Percentiles rank a stretch among this genome's conserved stretches.
Evolutionary conservation across 139 green algal genomes (phyloP).

Genomic region (Choricystis sp.): DNA sequence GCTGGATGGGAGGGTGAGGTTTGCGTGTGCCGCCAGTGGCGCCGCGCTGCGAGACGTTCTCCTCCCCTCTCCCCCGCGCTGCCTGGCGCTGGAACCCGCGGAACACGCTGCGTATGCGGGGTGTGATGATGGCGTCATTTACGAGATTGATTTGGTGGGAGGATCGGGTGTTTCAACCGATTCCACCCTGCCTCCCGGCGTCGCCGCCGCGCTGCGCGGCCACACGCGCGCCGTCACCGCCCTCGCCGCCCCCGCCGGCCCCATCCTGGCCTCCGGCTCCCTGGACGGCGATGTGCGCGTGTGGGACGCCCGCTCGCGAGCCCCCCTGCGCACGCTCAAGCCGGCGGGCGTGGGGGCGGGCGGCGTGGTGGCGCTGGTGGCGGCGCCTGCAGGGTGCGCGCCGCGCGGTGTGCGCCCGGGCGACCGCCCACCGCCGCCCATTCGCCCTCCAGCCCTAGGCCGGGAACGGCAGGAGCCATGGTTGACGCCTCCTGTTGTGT

Average conservation of each 20-base stretch:
- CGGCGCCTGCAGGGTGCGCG: too few species aligned
- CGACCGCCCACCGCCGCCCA: too few species aligned
- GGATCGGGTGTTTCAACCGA: too few species aligned
- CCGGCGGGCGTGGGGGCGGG: conserved; percentile 35
- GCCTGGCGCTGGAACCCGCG: conserved; percentile 36
- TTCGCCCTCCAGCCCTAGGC: too few species aligned
- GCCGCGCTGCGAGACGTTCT: conserved; percentile 30
- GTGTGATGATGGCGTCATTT: conserved; percentile 55
- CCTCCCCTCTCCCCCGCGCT: conserved; percentile 37
- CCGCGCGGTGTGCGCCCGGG: too few species aligned
- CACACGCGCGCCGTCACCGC: conserved; percentile 35
- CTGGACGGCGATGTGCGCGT: conserved; percentile 48
- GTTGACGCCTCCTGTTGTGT: too few species aligned
- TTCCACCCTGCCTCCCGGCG: background rate
- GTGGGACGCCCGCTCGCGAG: conserved; percentile 59
- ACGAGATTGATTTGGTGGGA: conserved; percentile 38
- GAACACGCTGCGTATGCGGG: conserved; percentile 66
- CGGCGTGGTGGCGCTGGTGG: conserved; percentile 31
- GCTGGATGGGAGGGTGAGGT: conserved; percentile 56
- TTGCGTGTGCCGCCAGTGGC: conserved; percentile 37
- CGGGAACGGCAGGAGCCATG: too few species aligned
- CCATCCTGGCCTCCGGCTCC: conserved; percentile 38
- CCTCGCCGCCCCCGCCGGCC: conserved; percentile 36
- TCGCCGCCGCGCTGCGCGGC: conserved; percentile 17
- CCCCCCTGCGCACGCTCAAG: conserved; percentile 36